Evolutionary conservation across 192 early-diverging fungal genomes (phyloP), one percentile per base, ranked within the genome.

Genomic region (Chytriomyces hyalinus): DNA sequence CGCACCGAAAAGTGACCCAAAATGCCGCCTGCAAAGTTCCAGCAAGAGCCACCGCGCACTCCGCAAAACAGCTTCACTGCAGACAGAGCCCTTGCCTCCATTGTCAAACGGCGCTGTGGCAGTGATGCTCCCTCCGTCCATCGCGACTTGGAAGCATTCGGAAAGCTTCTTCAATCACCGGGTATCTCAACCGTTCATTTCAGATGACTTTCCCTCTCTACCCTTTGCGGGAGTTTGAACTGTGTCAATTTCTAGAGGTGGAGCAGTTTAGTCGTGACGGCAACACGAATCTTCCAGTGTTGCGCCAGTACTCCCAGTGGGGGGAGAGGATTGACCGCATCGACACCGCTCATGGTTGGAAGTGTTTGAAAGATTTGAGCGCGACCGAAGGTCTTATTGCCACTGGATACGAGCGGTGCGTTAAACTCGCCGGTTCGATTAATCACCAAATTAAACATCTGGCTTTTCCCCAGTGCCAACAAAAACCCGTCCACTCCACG

Each of bases 291-390:
- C 86, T 87, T 44, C 92, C 92, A 28, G 80, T 81, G 20, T 78
- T 93, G n/a, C 82, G 83, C 36, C 92, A 93, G 76, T 92, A 91
- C 72, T 90, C 92, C 67, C 80, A 82, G 1, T 93, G 90, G 90
- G 88, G 89, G 64, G 80, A 84, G 78, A 83, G 90, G 13, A 84
- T 93, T 0, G 92, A 93, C 61, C 82, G 84, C 13, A 82, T 93
- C 9, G 70, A 87, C 36, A 87, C 89, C 17, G 78, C 88, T 0
- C 80, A 88, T 17, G 89, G 87, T 5, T 93, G 92, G 92, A 83
- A 85, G 24, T 63, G 81, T 6, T 67, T 92, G 83, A 88, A 92
- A 49, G 80, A 65, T n/a, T 75, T 91, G 48, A 82, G 88, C n/a
- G 89, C 89, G 20, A 80, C 81, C 22, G 89, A 93, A 71, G 92